Conservation (phyloP, 495 filamentous ascomycete genomes). For the Penicillium longicatenatum region DNA sequence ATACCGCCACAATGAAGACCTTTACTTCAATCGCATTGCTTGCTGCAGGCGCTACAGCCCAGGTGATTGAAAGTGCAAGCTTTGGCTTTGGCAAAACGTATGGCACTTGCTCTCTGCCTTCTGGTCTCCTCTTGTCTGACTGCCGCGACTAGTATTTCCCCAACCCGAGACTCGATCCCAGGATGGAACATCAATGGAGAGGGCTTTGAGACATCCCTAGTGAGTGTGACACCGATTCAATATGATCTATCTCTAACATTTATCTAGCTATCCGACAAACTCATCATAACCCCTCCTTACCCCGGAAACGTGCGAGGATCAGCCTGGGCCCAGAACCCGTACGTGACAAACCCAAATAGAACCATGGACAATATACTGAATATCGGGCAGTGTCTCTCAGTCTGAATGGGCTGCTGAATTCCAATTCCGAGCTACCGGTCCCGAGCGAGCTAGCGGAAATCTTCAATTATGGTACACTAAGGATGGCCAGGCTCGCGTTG, state of each 20-base stretch:
- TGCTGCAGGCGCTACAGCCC: conserved; percentile 57
- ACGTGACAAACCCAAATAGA: conserved; percentile 32
- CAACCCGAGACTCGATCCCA: conserved; percentile 56
- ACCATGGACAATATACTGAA: conserved; percentile 16
- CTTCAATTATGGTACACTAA: conserved; percentile 91
- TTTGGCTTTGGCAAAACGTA: conserved; percentile 76
- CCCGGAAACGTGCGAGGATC: conserved; percentile 86
- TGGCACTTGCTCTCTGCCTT: conserved; percentile 13
- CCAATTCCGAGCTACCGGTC: conserved; percentile 84
- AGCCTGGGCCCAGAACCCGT: conserved; percentile 72
- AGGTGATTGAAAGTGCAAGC: conserved; percentile 67
- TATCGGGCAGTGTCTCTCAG: conserved; percentile 41
- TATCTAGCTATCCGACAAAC: conserved; percentile 75
- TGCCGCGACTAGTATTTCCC: conserved; percentile 52
- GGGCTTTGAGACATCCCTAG: conserved; percentile 67
- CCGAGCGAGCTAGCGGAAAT: conserved; percentile 84
- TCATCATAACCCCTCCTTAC: conserved; percentile 86
- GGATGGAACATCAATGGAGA: conserved; percentile 72
- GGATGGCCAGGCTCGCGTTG: conserved; percentile 64
- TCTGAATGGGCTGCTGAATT: conserved; percentile 78
- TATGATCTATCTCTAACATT: conserved; percentile 2
- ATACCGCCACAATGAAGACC: conserved; percentile 42
- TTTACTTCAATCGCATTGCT: conserved; percentile 46
- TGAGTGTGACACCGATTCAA: conserved; percentile 20
- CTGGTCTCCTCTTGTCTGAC: conserved; percentile 23